A percentile compares a stretch with the other conserved stretches of the same genome.
phyloP scores from a whole-genome alignment of 2,329 filamentous ascomycete genomes.

The Botrytis medusae region DNA sequence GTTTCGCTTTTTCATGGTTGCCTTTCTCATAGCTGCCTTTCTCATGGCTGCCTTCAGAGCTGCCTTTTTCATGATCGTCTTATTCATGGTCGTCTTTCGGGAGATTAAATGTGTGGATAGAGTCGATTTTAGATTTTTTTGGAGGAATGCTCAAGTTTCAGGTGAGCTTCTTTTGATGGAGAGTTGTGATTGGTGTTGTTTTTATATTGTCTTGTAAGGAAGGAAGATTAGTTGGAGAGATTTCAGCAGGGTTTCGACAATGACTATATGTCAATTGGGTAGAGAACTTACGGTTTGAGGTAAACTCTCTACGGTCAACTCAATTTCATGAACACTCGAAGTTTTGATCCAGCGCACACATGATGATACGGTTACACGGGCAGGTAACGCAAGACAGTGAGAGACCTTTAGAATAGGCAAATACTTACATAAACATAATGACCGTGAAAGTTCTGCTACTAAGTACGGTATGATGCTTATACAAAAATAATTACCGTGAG shows the following conservation, averaged over 20 bases:
- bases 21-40: neutral
- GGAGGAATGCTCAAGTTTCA: neutral
- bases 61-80: neutral
- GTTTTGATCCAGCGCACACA: neutral
- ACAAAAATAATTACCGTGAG: too few relatives aligned
- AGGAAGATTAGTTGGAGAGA: neutral
- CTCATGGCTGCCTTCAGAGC: neutral
- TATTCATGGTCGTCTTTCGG: neutral
- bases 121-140: neutral
- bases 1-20: neutral
- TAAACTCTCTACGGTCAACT: rapidly evolving
- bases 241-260: neutral
- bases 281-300: neutral
- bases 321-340: neutral
- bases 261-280: neutral
- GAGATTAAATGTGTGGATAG: neutral
- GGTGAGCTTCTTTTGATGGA: neutral
- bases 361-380: neutral
- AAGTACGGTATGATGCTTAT: neutral
- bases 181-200: neutral
- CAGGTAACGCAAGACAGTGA: neutral
- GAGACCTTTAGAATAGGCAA: neutral
- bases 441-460: neutral
- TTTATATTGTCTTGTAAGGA: neutral
- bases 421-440: neutral